A percentile compares a stretch with the other conserved stretches of the same genome.
Conservation (phyloP, 2,329 filamentous ascomycete genomes). For the Corniculantispora saksenae region DNA sequence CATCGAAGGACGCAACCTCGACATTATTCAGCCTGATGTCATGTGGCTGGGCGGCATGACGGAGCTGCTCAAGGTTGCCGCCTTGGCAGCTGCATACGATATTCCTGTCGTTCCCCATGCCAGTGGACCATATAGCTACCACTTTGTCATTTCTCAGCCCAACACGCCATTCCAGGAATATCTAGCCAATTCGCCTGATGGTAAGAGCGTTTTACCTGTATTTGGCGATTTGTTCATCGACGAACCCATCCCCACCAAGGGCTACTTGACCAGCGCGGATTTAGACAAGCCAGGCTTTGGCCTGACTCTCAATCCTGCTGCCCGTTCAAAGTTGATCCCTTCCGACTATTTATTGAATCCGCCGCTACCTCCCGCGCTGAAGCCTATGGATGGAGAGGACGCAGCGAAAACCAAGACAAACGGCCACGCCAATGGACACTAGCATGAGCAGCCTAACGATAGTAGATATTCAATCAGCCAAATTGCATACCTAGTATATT, state of each 20-base stretch:
- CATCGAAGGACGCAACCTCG: conserved; percentile 85
- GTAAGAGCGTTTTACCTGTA: conserved; percentile 84
- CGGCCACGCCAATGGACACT: neutral
- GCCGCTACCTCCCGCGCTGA: conserved; percentile 51
- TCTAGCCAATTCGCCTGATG: conserved; percentile 88
- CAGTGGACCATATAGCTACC: conserved; percentile 91
- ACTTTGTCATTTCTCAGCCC: conserved; percentile 90
- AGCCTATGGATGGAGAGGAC: conserved; percentile 29
- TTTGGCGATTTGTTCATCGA: conserved; percentile 90
- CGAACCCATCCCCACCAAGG: conserved; percentile 83
- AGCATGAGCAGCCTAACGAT: neutral
- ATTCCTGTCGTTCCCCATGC: conserved; percentile 95
- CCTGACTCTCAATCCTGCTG: conserved; percentile 79
- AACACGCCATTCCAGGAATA: conserved; percentile 97
- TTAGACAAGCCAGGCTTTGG: conserved; percentile 91
- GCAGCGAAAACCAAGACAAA: conserved; percentile 7
- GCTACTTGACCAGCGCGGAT: conserved; percentile 75
- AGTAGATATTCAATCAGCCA: no score
- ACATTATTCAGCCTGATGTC: conserved; percentile 93
- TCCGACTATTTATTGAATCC: conserved; percentile 73
- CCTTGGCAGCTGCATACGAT: conserved; percentile 89
- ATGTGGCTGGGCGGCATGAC: conserved; percentile 97
- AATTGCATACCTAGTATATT: no score
- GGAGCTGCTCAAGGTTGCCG: conserved; percentile 84
- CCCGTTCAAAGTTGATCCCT: conserved; percentile 70